Conservation (phyloP, 169 alveolate species). For the Babesia ovis region DNA sequence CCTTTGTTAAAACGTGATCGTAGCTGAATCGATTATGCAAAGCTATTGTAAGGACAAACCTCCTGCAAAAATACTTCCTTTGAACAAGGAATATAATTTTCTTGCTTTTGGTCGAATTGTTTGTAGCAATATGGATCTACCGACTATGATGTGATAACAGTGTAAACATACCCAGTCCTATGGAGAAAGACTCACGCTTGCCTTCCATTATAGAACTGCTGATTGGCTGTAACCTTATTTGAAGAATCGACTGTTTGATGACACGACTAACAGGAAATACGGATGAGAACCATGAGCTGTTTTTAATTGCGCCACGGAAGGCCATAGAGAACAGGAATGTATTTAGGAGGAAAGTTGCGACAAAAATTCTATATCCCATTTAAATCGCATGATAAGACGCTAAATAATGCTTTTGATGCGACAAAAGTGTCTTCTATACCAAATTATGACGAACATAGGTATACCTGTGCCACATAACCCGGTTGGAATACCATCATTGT, state of each 20-base stretch:
- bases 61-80: slow-evolving; percentile 69
- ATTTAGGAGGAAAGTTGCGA: not conserved
- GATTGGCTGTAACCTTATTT: not conserved
- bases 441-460: too few relatives aligned
- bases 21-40: not conserved
- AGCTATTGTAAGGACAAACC: slow-evolving; percentile 9
- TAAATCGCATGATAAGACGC: not conserved
- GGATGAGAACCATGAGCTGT: not conserved
- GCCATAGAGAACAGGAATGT: not conserved
- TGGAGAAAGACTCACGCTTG: not conserved
- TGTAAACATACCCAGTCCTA: slow-evolving; percentile 32
- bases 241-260: not conserved
- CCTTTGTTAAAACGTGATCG: slow-evolving; percentile 60
- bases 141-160: not conserved
- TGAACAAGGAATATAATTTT: slow-evolving; percentile 70
- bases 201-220: not conserved
- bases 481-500: not conserved
- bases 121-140: slow-evolving; percentile 75
- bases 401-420: too few relatives aligned
- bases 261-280: not conserved
- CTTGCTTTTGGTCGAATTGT: slow-evolving; percentile 71
- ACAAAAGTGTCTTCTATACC: too few relatives aligned
- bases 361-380: not conserved
- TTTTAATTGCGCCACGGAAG: slow-evolving; percentile 14
- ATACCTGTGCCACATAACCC: not conserved